These are phyloP conservation scores for Trametes sp. DNA, from an alignment of 1,284 basidiomycete genomes.

Conservation along the genomic window DNA sequence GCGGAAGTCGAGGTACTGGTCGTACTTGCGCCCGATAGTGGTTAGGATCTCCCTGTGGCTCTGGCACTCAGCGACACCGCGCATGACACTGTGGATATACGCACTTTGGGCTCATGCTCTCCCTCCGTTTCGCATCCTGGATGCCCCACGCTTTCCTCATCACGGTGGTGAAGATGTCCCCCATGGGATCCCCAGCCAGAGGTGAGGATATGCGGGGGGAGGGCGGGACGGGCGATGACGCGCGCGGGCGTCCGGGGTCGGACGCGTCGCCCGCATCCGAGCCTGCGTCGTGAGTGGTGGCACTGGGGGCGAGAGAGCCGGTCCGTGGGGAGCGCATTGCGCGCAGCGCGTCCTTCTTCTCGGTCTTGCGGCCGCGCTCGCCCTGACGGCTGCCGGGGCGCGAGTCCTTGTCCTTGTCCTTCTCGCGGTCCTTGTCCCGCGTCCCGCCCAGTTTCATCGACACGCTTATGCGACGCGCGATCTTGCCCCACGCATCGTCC, in stretches of 20 bases:
- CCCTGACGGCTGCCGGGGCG: constrained; percentile 28
- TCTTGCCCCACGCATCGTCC: constrained; percentile 62
- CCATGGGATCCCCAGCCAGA: constrained; percentile 50
- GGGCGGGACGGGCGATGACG: constrained; percentile 11
- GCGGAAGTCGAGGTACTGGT: constrained; percentile 90
- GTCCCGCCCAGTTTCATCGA: constrained; percentile 54
- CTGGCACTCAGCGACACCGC: not conserved
- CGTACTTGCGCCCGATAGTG: constrained; percentile 84
- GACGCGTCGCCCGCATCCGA: constrained; percentile 27
- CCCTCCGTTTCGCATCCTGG: constrained; percentile 56
- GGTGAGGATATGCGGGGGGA: constrained; percentile 18
- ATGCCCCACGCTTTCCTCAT: constrained; percentile 68
- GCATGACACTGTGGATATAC: constrained; percentile 34
- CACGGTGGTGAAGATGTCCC: constrained; percentile 65
- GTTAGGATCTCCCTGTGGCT: constrained; percentile 61
- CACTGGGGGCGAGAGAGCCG: constrained; percentile 17
- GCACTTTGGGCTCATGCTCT: constrained; percentile 70
- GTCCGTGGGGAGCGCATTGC: constrained; percentile 22
- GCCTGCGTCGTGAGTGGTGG: constrained; percentile 22
- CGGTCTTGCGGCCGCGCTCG: constrained; percentile 27
- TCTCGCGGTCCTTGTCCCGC: constrained; percentile 42
- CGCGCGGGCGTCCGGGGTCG: constrained; percentile 10
- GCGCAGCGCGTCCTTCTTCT: constrained; percentile 31
- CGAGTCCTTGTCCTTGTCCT: constrained; percentile 32
- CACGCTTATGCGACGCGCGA: constrained; percentile 65